phyloP scores from a whole-genome alignment of 257 asterid genomes.

The Handroanthus guayacan region DNA sequence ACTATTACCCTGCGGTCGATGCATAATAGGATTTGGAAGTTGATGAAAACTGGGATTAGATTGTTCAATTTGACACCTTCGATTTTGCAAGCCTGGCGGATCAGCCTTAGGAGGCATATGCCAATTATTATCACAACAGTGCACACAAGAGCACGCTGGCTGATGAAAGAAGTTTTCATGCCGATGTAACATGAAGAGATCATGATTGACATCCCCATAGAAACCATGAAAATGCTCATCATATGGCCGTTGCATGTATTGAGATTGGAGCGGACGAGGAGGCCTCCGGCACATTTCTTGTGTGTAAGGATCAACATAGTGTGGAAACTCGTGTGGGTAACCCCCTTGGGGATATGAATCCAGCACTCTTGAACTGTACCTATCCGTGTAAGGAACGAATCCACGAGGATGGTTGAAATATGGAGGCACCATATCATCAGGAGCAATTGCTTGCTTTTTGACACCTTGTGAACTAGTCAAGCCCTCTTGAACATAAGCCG shows the following conservation, averaged over 20 bases:
- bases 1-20: slow-evolving; percentile 45
- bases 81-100: slow-evolving; percentile 46
- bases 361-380: slow-evolving; percentile 46
- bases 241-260: slow-evolving; percentile 52
- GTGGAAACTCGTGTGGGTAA: slow-evolving; percentile 50
- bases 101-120: slow-evolving; percentile 59
- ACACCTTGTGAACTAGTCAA: slow-evolving; percentile 46
- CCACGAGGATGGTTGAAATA: slow-evolving; percentile 48
- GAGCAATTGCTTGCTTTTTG: slow-evolving; percentile 48
- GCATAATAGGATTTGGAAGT: slow-evolving; percentile 42
- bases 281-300: slow-evolving; percentile 60
- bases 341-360: slow-evolving; percentile 60
- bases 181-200: slow-evolving; percentile 59
- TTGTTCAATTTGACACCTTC: slow-evolving; percentile 52
- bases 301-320: slow-evolving; percentile 48
- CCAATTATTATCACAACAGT: slow-evolving; percentile 66
- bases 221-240: slow-evolving; percentile 59
- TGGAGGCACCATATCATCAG: slow-evolving; percentile 49
- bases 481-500: slow-evolving; percentile 52
- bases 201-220: slow-evolving; percentile 53
- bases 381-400: slow-evolving; percentile 48
- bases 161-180: slow-evolving; percentile 77
- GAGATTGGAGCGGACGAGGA: slow-evolving; percentile 51
- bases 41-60: slow-evolving; percentile 46
- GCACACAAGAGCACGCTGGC: slow-evolving; percentile 83